These are phyloP conservation scores for Athelia psychrophila DNA, from an alignment of 1,284 basidiomycete genomes.

Conservation along the genomic window DNA sequence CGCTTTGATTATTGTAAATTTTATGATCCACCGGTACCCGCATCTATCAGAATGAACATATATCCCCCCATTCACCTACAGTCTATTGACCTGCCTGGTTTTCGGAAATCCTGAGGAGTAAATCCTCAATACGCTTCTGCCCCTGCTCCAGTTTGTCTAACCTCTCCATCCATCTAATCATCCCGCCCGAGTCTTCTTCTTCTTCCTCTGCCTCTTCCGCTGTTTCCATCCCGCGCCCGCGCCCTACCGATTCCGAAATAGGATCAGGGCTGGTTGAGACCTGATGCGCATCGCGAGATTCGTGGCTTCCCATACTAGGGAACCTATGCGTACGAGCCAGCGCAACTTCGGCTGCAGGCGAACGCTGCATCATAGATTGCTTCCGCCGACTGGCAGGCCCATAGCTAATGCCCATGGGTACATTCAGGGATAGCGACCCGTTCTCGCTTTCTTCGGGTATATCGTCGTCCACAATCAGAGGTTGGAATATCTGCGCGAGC, in stretches of 20 bases:
- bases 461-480: conserved; percentile 54
- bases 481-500: conserved; percentile 71
- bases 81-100: not conserved
- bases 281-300: conserved; percentile 21
- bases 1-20: too few relatives aligned
- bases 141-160: conserved; percentile 58
- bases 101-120: conserved; percentile 40
- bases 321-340: conserved; percentile 18
- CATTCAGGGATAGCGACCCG: conserved; percentile 3
- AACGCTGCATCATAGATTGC: conserved; percentile 43
- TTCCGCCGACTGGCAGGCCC: conserved; percentile 57
- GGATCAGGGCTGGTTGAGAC: conserved; percentile 32
- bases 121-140: conserved; percentile 62
- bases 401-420: conserved; percentile 43
- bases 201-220: conserved; percentile 41
- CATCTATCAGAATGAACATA: too few relatives aligned
- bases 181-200: conserved; percentile 20
- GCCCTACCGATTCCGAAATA: conserved; percentile 10
- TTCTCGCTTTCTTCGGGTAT: conserved; percentile 29
- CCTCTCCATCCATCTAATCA: conserved; percentile 34
- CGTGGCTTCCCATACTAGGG: conserved; percentile 13
- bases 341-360: conserved; percentile 11
- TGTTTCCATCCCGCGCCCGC: conserved; percentile 32
- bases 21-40: too few relatives aligned
- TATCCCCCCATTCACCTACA: too few relatives aligned